Evolutionary conservation across 345 rosid genomes (phyloP), one percentile per base, ranked within the genome.

Genomic region (Linum tenue): DNA sequence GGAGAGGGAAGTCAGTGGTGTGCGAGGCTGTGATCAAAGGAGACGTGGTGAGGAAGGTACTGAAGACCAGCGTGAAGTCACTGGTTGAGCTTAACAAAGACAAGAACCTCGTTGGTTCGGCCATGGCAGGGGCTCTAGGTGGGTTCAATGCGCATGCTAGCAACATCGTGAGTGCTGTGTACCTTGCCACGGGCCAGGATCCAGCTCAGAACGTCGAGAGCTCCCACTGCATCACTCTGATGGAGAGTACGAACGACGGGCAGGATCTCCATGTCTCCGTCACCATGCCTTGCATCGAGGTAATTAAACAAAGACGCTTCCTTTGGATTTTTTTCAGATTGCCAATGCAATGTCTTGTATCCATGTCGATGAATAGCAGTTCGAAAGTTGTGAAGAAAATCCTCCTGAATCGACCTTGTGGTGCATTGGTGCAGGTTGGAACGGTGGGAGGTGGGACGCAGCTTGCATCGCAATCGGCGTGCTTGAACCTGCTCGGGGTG

Each of bases 101-200:
- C 62, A 59, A 59, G 62, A 59, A 59, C 39, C 62, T 59, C 11
- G 38, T 39, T 59, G 62, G 62, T 59, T 59, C 62, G 16, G 62
- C 62, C 39, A 36, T 59, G 37, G 62, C 62, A 22, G 62, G 62
- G 4, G 62, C 62, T 59, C 62, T 59, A 5, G 62, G 62, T 2
- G 62, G 62, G 6, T 59, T 59, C 39, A 59, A 59, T 37, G 62
- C 62, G 10, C 62, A 59, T 37, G 62, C 62, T 7, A 59, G 62
- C 38, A 59, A 59, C 62, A 59, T 59, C 14, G 62, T 59, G 9
- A 5, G 39, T 59, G 62, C 62, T 4, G 35, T 59, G 2, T 59
- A 5, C 38, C 31, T 59, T 0, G 62, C 62, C 37, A 59, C 62
- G 1, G 62, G 62, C 2, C 62, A 59, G 5, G 62, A 59, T 59